Percentiles rank a stretch among this genome's conserved stretches.
phyloP scores from a whole-genome alignment of 495 filamentous ascomycete genomes.

The Daldinia childiae region DNA sequence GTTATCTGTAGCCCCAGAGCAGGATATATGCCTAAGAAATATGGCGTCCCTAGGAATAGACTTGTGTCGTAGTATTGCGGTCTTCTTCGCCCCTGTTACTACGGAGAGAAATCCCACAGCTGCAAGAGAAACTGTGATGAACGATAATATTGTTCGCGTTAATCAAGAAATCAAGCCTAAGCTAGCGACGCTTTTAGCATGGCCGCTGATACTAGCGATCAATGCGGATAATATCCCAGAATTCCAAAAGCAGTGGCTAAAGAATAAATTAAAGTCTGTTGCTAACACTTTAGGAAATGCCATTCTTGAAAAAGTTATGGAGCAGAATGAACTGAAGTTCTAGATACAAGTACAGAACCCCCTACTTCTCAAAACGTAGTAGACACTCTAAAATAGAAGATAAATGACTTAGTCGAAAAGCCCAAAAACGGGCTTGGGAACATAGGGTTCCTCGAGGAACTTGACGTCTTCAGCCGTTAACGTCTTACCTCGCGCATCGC shows the following conservation, averaged over 20 bases:
- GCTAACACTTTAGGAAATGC: slow-evolving; percentile 29
- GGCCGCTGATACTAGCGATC: slow-evolving; percentile 45
- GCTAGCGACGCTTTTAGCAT: slow-evolving; percentile 39
- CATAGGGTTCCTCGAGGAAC: slow-evolving; percentile 71
- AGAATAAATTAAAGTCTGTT: slow-evolving; percentile 25
- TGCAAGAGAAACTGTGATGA: background rate
- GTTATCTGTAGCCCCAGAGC: slow-evolving; percentile 2
- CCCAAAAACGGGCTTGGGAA: slow-evolving; percentile 14
- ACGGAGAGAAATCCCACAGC: background rate
- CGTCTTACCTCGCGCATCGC: slow-evolving; percentile 58
- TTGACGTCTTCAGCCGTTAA: slow-evolving; percentile 67
- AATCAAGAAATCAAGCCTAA: slow-evolving; percentile 31
- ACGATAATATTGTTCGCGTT: background rate
- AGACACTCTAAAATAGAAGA: background rate
- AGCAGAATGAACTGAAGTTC: slow-evolving; percentile 23
- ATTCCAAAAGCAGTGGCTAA: slow-evolving; percentile 41
- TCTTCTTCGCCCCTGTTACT: slow-evolving; percentile 26
- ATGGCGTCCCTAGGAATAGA: slow-evolving; percentile 32
- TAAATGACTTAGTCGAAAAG: background rate
- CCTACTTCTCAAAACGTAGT: background rate
- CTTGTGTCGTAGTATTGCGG: slow-evolving; percentile 34
- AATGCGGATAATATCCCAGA: slow-evolving; percentile 34
- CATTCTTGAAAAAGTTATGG: slow-evolving; percentile 16
- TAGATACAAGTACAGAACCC: slow-evolving; percentile 7
- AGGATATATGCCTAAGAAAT: slow-evolving; percentile 27